Evolutionary conservation across 1,139 yeast species (phyloP), one percentile per base, ranked within the genome.

Genomic region (Arxiozyma heterogenica): DNA sequence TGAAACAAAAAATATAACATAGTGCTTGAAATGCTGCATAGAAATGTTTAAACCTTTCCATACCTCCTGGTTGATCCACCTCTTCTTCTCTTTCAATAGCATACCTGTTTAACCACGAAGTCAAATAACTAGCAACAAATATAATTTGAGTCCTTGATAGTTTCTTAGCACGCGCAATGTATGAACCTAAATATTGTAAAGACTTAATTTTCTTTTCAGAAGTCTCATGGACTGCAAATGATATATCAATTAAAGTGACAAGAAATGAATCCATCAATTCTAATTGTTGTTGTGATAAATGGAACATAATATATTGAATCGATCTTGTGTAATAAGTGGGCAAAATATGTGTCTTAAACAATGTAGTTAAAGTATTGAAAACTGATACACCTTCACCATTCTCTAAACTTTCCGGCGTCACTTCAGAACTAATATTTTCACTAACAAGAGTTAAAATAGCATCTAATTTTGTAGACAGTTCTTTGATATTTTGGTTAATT

Each of bases 11-110:
- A 42, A 93, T 88, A 69, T 93, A 93, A 60, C 94, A 77, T 53
- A 93, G 73, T 0, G 96, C 90, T 72, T 93, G 99, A 64, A 89
- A 86, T 2, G 94, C 88, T n/a, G 96, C 89, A 66, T 91, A 93
- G 61, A 93, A 88, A 67, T 90, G 77, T 64, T 85, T 85, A 71
- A 90, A 91, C 57, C 94, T 73, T 63, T 84, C 88, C 87, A 83
- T 82, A 15, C 87, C 86, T 23, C 84, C 84, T n/a, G 76, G 72
- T 53, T 78, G 82, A 51, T 77, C 78, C 4, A 88, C 86, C 67
- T 90, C 97, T 52, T 76, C 73, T 68, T 93, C 98, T 62, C 97
- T 79, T 68, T 89, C 95, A 49, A 77, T 75, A 27, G 90, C 83
- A 65, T 85, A 93, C 59, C 86, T 79, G 62, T 85, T 82, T 56